Evolutionary conservation across 2,329 filamentous ascomycete species (phyloP).

Genomic region (Escovopsis sp.): DNA sequence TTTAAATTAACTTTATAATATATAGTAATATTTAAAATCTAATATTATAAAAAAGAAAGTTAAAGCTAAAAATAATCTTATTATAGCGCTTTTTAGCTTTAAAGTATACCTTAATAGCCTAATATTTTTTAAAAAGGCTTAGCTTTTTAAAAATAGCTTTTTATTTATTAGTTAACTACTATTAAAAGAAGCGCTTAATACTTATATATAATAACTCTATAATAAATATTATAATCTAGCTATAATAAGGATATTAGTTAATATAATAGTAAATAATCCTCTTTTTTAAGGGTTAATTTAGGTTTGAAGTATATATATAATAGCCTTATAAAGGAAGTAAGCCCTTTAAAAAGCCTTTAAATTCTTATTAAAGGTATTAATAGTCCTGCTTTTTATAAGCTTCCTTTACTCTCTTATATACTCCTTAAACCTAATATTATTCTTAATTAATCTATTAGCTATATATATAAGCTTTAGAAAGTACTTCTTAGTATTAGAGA

Average conservation of each 20-base stretch:
- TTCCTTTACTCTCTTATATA: too few relatives aligned
- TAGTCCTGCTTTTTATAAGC: too few relatives aligned
- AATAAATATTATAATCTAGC: background rate
- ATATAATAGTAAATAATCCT: background rate
- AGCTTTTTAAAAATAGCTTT: background rate
- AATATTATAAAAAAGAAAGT: background rate
- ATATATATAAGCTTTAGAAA: background rate
- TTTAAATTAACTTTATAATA: background rate
- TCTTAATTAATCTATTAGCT: background rate
- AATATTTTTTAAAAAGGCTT: background rate
- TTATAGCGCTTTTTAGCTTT: background rate
- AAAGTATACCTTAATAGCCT: background rate
- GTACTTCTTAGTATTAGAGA: too few relatives aligned
- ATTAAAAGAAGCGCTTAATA: background rate
- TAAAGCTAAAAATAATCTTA: background rate
- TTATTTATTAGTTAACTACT: background rate
- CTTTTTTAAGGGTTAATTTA: background rate
- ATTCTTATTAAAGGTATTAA: too few relatives aligned
- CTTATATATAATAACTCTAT: background rate
- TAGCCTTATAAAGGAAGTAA: too few relatives aligned
- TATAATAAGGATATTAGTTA: background rate
- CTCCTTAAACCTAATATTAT: background rate
- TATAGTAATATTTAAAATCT: background rate
- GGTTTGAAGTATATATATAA: too few relatives aligned
- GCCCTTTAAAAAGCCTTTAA: too few relatives aligned